Conservation (phyloP, 495 filamentous ascomycete species). For the Polyplosphaeria fusca region DNA sequence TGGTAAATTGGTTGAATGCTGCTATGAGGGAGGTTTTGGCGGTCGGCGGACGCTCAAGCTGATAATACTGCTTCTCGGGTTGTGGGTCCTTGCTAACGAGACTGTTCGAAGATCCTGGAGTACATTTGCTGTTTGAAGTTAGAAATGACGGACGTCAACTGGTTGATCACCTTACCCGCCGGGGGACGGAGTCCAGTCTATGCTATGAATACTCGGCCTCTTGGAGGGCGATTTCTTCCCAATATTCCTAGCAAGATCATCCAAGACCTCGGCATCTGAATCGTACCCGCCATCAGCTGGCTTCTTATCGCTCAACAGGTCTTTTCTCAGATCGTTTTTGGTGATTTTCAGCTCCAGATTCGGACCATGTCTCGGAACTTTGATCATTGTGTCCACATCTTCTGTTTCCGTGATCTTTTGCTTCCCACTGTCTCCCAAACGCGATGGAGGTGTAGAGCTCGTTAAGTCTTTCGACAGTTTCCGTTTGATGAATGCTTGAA, state of each 20-base stretch:
- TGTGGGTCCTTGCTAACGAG: neutral
- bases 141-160: neutral
- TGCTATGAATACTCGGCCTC: conserved; percentile 29
- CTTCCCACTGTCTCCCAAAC: neutral
- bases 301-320: conserved; percentile 32
- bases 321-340: conserved; percentile 28
- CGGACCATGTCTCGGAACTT: conserved; percentile 8
- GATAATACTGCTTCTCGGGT: conserved; percentile 11
- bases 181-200: conserved; percentile 29
- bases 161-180: conserved; percentile 5
- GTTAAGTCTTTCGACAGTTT: conserved; percentile 23
- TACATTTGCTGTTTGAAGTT: conserved; percentile 1
- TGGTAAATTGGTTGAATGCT: conserved; percentile 12
- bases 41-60: conserved; percentile 8
- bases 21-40: neutral
- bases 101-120: conserved; percentile 4
- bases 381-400: conserved; percentile 22
- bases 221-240: conserved; percentile 21
- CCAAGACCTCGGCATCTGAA: conserved; percentile 30
- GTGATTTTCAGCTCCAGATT: conserved; percentile 29
- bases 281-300: conserved; percentile 32
- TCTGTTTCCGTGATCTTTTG: neutral
- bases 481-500: conserved; percentile 26
- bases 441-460: neutral
- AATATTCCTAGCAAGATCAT: conserved; percentile 26